These are phyloP conservation scores for Spirogloea muscicola DNA, from an alignment of 139 green algal genomes.

Conservation along the genomic window DNA sequence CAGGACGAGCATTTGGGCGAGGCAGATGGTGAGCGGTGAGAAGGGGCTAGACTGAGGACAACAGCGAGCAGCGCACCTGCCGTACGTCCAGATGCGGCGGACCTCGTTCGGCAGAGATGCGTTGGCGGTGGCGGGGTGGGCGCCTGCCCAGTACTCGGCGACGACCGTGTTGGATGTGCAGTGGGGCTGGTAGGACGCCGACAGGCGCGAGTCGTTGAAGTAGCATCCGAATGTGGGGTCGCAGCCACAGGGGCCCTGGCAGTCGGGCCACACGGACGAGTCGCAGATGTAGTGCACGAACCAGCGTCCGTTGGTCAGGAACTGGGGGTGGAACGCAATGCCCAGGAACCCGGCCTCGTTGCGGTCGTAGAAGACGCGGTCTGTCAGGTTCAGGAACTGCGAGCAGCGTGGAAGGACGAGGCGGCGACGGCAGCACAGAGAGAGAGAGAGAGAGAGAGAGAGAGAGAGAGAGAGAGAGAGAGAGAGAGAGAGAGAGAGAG, in stretches of 20 bases:
- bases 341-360: constrained; percentile 10
- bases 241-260: constrained; percentile 12
- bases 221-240: background rate
- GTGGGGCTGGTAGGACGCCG: too few relatives aligned
- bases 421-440: too few relatives aligned
- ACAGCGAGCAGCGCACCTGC: too few relatives aligned
- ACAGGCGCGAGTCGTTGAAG: too few relatives aligned
- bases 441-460: too few relatives aligned
- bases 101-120: background rate
- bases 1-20: too few relatives aligned
- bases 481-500: too few relatives aligned
- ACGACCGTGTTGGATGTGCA: constrained; percentile 18
- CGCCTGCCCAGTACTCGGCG: constrained; percentile 2
- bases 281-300: constrained; percentile 30
- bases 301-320: constrained; percentile 6
- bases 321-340: constrained; percentile 6
- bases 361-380: background rate
- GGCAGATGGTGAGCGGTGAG: too few relatives aligned
- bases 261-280: background rate
- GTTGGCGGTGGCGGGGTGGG: background rate
- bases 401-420: too few relatives aligned
- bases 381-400: constrained; percentile 14
- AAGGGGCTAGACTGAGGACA: too few relatives aligned
- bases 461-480: too few relatives aligned
- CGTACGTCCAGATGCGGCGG: background rate